Evolutionary conservation across 306 rosid genomes (phyloP).

Genomic region (Heteromeles arbutifolia): DNA sequence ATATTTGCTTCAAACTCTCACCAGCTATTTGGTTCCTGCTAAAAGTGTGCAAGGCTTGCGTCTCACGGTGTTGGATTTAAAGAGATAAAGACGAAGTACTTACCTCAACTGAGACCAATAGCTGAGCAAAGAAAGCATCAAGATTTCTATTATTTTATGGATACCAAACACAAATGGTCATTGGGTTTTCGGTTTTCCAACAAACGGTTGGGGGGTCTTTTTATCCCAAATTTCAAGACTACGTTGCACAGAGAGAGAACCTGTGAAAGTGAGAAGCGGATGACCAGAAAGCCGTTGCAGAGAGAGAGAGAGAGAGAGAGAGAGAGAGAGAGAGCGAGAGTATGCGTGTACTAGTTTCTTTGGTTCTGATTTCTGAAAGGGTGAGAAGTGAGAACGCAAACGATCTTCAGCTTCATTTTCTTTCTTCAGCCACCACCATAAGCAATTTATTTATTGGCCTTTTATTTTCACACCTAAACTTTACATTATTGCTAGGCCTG

Average conservation of each 20-base stretch:
- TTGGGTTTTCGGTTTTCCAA: not conserved
- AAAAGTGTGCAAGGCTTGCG: not conserved
- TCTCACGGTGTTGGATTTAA: not conserved
- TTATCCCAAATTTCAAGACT: not conserved
- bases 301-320: not conserved
- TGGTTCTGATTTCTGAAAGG: not conserved
- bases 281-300: constrained; percentile 1
- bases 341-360: constrained; percentile 12
- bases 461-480: no score
- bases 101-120: not conserved
- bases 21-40: not conserved
- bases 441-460: not conserved
- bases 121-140: not conserved
- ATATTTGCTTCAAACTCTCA: not conserved
- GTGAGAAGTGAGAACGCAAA: not conserved
- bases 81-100: not conserved
- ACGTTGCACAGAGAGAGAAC: not conserved
- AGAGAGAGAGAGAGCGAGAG: no score
- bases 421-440: not conserved
- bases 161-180: not conserved
- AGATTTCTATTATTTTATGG: not conserved
- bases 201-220: not conserved
- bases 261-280: constrained; percentile 1
- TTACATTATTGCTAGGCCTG: no score
- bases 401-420: not conserved